Conservation (phyloP, 345 rosid genomes). For the Linum usitatissimum region DNA sequence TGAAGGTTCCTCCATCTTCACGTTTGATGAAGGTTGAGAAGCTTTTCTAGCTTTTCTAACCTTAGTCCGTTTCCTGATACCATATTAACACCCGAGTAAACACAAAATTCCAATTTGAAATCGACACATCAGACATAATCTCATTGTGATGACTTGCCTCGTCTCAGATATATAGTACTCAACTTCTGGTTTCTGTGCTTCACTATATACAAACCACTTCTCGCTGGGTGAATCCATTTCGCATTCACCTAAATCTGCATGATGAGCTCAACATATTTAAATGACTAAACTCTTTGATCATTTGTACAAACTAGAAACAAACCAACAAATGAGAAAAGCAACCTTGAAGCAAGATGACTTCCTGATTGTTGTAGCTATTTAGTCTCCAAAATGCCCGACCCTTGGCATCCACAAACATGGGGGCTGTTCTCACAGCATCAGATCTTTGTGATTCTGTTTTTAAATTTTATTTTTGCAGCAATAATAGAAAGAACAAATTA, state of each 20-base stretch:
- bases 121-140: neutral
- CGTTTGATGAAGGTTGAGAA: neutral
- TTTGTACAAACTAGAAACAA: conserved; percentile 3
- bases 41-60: neutral
- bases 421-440: conserved; percentile 60
- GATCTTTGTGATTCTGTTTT: conserved; percentile 34
- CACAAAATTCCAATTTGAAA: neutral
- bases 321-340: conserved; percentile 5
- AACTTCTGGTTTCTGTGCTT: conserved; percentile 43
- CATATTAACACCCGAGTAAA: neutral
- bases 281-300: conserved; percentile 1
- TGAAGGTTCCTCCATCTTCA: neutral
- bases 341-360: conserved; percentile 69
- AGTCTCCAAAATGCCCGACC: conserved; percentile 62
- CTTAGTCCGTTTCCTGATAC: neutral
- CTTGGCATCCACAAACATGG: conserved; percentile 35
- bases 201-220: conserved; percentile 49
- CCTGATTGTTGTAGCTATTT: conserved; percentile 26
- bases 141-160: neutral
- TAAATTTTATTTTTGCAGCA: neutral
- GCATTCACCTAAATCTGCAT: conserved; percentile 36
- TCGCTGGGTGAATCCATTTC: conserved; percentile 30
- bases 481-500: neutral
- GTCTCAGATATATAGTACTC: conserved; percentile 43
- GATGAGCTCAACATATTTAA: neutral